These are phyloP conservation scores for Hypoxylon rickii DNA, from an alignment of 495 filamentous ascomycete species.

Conservation along the genomic window DNA sequence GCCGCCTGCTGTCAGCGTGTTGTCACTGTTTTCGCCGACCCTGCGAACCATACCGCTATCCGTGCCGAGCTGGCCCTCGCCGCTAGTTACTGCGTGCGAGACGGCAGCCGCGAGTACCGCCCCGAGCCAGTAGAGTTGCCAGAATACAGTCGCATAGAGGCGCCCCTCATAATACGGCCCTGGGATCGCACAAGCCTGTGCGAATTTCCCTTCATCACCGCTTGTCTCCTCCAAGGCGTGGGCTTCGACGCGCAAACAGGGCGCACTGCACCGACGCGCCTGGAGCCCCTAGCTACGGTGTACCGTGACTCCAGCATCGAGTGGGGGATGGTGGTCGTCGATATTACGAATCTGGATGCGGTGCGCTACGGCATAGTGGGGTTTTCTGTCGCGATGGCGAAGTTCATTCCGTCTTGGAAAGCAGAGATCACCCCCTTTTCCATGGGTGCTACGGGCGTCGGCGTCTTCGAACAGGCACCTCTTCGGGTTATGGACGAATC, in stretches of 20 bases:
- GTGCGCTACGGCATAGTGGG: conserved; percentile 26
- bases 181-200: conserved; percentile 10
- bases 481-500: not conserved
- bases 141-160: conserved; percentile 6
- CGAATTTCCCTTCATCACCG: conserved; percentile 20
- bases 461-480: not conserved
- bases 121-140: conserved; percentile 14
- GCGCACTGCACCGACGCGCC: not conserved
- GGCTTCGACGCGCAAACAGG: not conserved
- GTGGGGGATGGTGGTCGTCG: conserved; percentile 26
- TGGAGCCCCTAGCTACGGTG: conserved; percentile 21
- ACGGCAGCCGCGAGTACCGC: not conserved
- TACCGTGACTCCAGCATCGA: conserved; percentile 19
- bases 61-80: conserved; percentile 19
- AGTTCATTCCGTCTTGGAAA: not conserved
- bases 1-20: conserved; percentile 15
- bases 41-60: conserved; percentile 11
- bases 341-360: conserved; percentile 17
- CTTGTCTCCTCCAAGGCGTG: conserved; percentile 19
- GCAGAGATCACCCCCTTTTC: not conserved
- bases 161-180: not conserved
- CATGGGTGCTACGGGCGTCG: not conserved
- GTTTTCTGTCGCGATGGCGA: not conserved
- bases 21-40: conserved; percentile 18
- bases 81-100: conserved; percentile 6